Conservation (phyloP, 2,329 filamentous ascomycete genomes). For the Pseudogymnoascus sp. region DNA sequence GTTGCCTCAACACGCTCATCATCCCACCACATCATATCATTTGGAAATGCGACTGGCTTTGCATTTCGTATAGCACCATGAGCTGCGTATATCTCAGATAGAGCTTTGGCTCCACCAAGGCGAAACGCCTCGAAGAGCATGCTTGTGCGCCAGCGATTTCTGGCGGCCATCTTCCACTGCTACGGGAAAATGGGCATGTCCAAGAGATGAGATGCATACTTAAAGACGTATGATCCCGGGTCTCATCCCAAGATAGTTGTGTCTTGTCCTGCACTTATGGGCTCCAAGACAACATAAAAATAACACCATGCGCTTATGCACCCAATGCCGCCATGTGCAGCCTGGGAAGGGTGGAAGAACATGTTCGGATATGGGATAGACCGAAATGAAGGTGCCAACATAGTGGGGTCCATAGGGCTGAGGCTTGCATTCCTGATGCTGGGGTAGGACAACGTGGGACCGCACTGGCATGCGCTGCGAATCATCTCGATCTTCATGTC, state of each 20-base stretch:
- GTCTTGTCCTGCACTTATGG: not conserved
- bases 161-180: not conserved
- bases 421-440: not conserved
- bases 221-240: not conserved
- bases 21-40: constrained; percentile 57
- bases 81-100: constrained; percentile 10
- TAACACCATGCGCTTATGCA: not conserved
- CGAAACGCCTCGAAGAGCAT: not conserved
- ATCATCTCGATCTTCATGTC: not conserved
- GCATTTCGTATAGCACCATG: constrained; percentile 7
- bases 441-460: not conserved
- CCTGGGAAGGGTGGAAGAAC: not conserved
- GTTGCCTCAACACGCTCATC: constrained; percentile 59
- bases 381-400: not conserved
- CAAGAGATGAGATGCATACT: not conserved
- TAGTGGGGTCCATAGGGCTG: not conserved
- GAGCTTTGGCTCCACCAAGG: not conserved
- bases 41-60: not conserved
- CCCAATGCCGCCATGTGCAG: not conserved
- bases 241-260: not conserved
- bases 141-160: not conserved
- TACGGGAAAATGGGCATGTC: not conserved
- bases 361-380: not conserved
- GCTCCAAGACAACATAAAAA: not conserved
- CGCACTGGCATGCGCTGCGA: not conserved